These are phyloP conservation scores for Yamadazyma taylorii DNA, from an alignment of 1,139 yeast species.

Conservation along the genomic window DNA sequence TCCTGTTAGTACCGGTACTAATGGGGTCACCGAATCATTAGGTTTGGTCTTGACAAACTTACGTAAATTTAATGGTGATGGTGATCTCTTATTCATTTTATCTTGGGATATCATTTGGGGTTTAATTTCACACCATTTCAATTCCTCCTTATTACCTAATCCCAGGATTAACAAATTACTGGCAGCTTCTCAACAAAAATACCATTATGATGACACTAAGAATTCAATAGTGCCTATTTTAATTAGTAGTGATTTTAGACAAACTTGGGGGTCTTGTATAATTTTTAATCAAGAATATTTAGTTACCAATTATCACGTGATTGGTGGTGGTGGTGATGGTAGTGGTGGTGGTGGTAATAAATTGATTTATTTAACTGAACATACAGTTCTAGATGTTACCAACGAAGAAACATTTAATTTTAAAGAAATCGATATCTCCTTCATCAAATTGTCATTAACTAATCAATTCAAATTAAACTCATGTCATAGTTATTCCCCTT, in stretches of 20 bases:
- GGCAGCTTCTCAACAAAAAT: too few species aligned
- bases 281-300: slow-evolving; percentile 25
- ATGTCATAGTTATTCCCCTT: slow-evolving; percentile 7
- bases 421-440: slow-evolving; percentile 36
- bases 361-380: slow-evolving; percentile 7
- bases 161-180: slow-evolving; percentile 1
- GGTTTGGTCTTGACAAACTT: slow-evolving; percentile 59
- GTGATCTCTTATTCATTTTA: slow-evolving; percentile 51
- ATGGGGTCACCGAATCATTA: slow-evolving; percentile 16
- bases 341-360: slow-evolving; percentile 19
- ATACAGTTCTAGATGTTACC: slow-evolving; percentile 10
- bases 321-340: slow-evolving; percentile 21
- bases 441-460: slow-evolving; percentile 24
- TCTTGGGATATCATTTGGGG: slow-evolving; percentile 43
- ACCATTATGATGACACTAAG: neutral
- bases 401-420: slow-evolving; percentile 28
- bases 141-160: slow-evolving; percentile 4
- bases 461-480: slow-evolving; percentile 13
- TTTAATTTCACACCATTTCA: slow-evolving; percentile 7
- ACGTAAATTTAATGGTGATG: slow-evolving; percentile 57
- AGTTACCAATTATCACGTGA: slow-evolving; percentile 39
- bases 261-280: slow-evolving; percentile 41
- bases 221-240: slow-evolving; percentile 20
- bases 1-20: neutral
- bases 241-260: slow-evolving; percentile 9